Conservation (phyloP, 2,329 filamentous ascomycete genomes). For the Microcyclosporella mali region DNA sequence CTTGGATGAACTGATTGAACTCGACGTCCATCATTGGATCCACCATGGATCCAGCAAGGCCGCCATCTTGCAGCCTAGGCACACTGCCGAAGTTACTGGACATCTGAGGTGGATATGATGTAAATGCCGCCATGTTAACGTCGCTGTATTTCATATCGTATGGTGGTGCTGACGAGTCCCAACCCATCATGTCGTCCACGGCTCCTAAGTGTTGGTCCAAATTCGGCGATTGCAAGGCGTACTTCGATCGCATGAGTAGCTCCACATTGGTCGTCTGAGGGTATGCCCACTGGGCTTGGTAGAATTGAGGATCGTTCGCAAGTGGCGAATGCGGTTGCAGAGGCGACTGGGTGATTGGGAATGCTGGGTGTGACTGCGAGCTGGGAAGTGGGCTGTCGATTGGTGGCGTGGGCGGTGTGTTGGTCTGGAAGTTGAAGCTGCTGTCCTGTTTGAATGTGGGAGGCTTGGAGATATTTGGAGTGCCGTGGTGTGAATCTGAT, state of each 20-base stretch:
- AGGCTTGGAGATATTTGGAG: conserved; percentile 31
- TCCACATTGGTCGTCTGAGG: conserved; percentile 14
- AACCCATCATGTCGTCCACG: conserved; percentile 6
- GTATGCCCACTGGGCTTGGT: conserved; percentile 27
- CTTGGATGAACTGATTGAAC: conserved; percentile 27
- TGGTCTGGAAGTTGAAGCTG: conserved; percentile 24
- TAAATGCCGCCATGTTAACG: conserved; percentile 2
- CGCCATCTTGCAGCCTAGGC: conserved; percentile 9
- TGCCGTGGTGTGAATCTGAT: conserved; percentile 29
- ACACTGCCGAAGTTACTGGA: conserved; percentile 7
- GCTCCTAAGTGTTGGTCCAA: conserved; percentile 8
- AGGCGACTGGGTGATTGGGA: conserved; percentile 17
- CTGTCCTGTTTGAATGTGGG: conserved; percentile 11
- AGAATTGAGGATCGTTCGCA: conserved; percentile 25
- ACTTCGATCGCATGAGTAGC: conserved; percentile 20
- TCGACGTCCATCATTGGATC: conserved; percentile 23
- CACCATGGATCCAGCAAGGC: conserved; percentile 1
- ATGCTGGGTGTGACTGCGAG: conserved; percentile 9
- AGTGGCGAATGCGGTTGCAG: conserved; percentile 22
- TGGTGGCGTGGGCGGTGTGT: conserved; percentile 24
- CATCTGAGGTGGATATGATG: conserved; percentile 12
- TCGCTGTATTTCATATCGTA: conserved; percentile 14
- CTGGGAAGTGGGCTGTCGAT: conserved; percentile 21
- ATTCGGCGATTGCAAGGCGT: conserved; percentile 15
- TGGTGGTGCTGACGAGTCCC: conserved; percentile 6